A percentile compares a stretch with the other conserved stretches of the same genome.
phyloP scores from a whole-genome alignment of 2,329 filamentous ascomycete genomes.

The Sordariomycetes sp. region DNA sequence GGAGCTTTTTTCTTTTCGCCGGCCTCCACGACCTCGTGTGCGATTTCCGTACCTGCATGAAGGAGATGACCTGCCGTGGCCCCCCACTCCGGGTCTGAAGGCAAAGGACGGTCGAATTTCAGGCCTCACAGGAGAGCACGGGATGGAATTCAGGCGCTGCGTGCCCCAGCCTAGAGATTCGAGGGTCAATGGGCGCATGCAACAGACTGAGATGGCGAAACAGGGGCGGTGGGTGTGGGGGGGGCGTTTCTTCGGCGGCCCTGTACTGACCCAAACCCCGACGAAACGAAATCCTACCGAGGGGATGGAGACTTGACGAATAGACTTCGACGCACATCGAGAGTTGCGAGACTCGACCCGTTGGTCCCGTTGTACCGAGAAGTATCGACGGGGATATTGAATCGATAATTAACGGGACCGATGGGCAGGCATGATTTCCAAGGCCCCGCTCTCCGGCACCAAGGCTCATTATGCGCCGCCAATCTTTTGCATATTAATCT shows the following conservation, averaged over 20 bases:
- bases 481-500: not conserved
- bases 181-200: not conserved
- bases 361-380: too few relatives aligned
- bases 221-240: not conserved
- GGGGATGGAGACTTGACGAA: too few relatives aligned
- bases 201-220: not conserved
- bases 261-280: too few relatives aligned
- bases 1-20: not conserved
- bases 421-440: not conserved
- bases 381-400: not conserved
- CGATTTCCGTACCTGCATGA: not conserved
- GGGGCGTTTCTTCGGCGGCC: not conserved
- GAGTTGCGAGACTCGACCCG: not conserved
- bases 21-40: not conserved
- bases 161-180: not conserved
- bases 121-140: not conserved
- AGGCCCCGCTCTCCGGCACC: not conserved
- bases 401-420: too few relatives aligned
- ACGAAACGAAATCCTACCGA: too few relatives aligned
- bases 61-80: not conserved
- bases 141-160: not conserved
- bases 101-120: not conserved
- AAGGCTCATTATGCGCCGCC: not conserved
- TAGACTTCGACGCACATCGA: not conserved
- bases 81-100: not conserved